Evolutionary conservation across 129 eudicot genomes (phyloP).

Genomic region (Solidago caesia): DNA sequence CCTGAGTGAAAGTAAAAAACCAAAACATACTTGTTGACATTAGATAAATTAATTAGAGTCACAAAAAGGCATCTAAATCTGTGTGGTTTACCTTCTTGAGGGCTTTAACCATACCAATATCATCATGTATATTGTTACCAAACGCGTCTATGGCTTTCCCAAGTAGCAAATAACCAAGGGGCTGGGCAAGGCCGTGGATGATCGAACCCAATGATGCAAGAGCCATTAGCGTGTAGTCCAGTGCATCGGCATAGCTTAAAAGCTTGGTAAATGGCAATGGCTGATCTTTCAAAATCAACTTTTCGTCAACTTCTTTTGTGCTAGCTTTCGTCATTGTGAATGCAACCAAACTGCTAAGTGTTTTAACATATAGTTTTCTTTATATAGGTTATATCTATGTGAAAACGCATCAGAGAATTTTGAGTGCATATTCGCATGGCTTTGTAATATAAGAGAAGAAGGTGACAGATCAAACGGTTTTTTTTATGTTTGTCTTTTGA

Average conservation of each 20-base stretch:
- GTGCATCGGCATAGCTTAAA: constrained; percentile 64
- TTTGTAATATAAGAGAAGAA: constrained; percentile 19
- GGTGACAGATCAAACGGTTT: constrained; percentile 4
- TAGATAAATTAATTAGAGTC: background rate
- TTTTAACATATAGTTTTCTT: background rate
- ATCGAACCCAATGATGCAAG: constrained; percentile 70
- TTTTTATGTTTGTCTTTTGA: constrained; percentile 26
- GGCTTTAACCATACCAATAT: constrained; percentile 67
- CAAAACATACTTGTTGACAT: background rate
- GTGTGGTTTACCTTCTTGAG: constrained; percentile 47
- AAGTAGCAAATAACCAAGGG: constrained; percentile 65
- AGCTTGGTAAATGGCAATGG: constrained; percentile 59
- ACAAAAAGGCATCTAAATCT: constrained; percentile 1
- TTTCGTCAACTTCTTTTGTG: constrained; percentile 27
- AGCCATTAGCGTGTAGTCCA: constrained; percentile 70
- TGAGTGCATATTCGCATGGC: constrained; percentile 31
- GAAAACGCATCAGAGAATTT: constrained; percentile 18
- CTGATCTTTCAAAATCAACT: constrained; percentile 21
- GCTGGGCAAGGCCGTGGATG: constrained; percentile 83
- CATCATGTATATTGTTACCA: constrained; percentile 54
- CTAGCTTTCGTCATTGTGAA: constrained; percentile 34
- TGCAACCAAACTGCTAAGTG: constrained; percentile 8
- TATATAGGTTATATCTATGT: background rate
- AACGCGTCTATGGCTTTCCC: constrained; percentile 85
- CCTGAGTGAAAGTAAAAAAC: constrained; percentile 41